Percentiles rank a stretch among this genome's conserved stretches.
These are phyloP conservation scores for Epithele typhae DNA, from an alignment of 768 basidiomycete genomes.

Conservation along the genomic window DNA sequence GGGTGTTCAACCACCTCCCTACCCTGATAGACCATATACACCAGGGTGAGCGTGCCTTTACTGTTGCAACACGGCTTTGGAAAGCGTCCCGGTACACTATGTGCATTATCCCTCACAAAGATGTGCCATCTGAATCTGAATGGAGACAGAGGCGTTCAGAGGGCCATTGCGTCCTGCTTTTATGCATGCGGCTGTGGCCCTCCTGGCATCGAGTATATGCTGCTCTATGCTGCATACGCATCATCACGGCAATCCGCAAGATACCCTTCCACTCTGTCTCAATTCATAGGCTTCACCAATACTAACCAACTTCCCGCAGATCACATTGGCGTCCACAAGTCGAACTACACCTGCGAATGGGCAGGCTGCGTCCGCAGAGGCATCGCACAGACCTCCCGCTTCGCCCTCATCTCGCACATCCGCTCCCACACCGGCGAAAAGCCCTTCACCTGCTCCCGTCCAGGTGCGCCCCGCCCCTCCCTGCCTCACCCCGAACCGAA, in stretches of 20 bases:
- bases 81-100: too few relatives aligned
- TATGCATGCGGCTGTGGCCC: too few relatives aligned
- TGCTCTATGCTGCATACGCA: too few relatives aligned
- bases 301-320: too few relatives aligned
- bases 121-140: too few relatives aligned
- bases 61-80: neutral
- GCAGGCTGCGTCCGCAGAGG: slow-evolving; percentile 73
- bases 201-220: too few relatives aligned
- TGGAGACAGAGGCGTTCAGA: too few relatives aligned
- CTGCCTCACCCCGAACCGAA: neutral
- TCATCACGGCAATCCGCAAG: too few relatives aligned
- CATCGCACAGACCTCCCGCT: slow-evolving; percentile 81
- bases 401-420: slow-evolving; percentile 86
- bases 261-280: too few relatives aligned
- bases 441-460: slow-evolving; percentile 77
- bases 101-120: too few relatives aligned
- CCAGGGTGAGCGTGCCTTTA: slow-evolving; percentile 46
- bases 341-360: slow-evolving; percentile 90
- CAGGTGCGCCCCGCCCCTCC: slow-evolving; percentile 53
- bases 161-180: too few relatives aligned
- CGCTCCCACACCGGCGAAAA: slow-evolving; percentile 94
- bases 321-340: slow-evolving; percentile 81
- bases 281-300: too few relatives aligned
- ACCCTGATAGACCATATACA: slow-evolving; percentile 83
- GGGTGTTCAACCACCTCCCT: slow-evolving; percentile 67